Conservation (phyloP, 1,139 yeast genomes). For the Yarrowia galli region DNA sequence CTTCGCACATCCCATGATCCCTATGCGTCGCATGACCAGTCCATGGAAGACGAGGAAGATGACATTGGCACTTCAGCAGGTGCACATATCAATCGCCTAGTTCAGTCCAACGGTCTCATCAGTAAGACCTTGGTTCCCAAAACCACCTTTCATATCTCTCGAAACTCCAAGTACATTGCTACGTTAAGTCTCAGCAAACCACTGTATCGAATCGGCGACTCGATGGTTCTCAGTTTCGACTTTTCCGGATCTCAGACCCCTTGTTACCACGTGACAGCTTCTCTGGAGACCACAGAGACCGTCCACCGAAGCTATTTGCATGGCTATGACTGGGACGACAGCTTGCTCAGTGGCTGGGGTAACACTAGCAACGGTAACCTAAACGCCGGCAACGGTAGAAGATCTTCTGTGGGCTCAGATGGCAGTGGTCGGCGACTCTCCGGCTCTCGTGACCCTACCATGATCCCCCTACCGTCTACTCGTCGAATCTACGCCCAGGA, state of each 20-base stretch:
- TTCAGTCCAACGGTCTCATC: slow-evolving; percentile 43
- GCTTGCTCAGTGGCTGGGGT: slow-evolving; percentile 26
- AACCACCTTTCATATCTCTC: slow-evolving; percentile 46
- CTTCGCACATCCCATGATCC: not conserved
- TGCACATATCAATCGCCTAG: slow-evolving; percentile 40
- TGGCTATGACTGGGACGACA: slow-evolving; percentile 27
- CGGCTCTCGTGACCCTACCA: slow-evolving; percentile 17
- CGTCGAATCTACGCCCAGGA: slow-evolving; percentile 43
- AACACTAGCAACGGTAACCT: slow-evolving; percentile 24
- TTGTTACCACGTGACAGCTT: slow-evolving; percentile 52
- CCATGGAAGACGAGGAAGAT: slow-evolving; percentile 31
- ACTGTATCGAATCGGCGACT: slow-evolving; percentile 52
- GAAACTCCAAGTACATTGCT: slow-evolving; percentile 49
- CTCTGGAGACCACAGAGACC: slow-evolving; percentile 52
- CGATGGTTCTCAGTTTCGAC: slow-evolving; percentile 48
- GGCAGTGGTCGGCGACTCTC: slow-evolving; percentile 19
- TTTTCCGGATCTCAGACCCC: slow-evolving; percentile 44
- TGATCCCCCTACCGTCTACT: slow-evolving; percentile 39
- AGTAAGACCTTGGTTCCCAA: slow-evolving; percentile 38
- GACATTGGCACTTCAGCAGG: slow-evolving; percentile 15
- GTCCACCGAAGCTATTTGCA: slow-evolving; percentile 42
- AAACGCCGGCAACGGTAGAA: slow-evolving; percentile 23
- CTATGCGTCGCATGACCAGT: slow-evolving; percentile 6
- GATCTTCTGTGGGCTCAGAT: slow-evolving; percentile 29
- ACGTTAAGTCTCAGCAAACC: slow-evolving; percentile 51